These are phyloP conservation scores for Candida tetrigidarum DNA, from an alignment of 1,139 yeast genomes.

Conservation along the genomic window DNA sequence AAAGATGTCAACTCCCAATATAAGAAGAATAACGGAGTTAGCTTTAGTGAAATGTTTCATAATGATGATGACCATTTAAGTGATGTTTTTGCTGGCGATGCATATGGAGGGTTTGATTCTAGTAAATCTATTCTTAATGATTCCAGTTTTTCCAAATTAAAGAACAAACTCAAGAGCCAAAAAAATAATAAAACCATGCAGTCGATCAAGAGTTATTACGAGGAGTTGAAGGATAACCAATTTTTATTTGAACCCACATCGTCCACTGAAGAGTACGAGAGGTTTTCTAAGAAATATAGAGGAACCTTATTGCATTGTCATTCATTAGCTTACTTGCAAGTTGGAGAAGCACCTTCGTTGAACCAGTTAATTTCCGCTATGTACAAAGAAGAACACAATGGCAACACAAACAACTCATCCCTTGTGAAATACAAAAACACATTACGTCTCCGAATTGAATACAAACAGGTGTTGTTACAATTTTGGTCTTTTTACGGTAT, in stretches of 20 bases:
- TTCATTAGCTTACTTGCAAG: conserved; percentile 35
- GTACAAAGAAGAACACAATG: conserved; percentile 28
- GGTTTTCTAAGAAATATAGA: conserved; percentile 24
- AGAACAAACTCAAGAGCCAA: conserved; percentile 16
- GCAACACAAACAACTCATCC: conserved; percentile 24
- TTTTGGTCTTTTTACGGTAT: conserved; percentile 48
- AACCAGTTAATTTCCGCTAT: conserved; percentile 32
- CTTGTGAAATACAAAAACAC: conserved; percentile 40
- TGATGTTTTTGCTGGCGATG: conserved; percentile 29
- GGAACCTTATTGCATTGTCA: conserved; percentile 31
- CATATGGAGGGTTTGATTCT: conserved; percentile 26
- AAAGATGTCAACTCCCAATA: conserved; percentile 20
- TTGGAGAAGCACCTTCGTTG: conserved; percentile 46
- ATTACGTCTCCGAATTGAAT: conserved; percentile 44
- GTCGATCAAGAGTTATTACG: conserved; percentile 23
- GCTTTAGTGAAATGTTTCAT: conserved; percentile 5
- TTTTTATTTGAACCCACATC: conserved; percentile 44
- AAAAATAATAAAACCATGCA: conserved; percentile 22
- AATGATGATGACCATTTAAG: conserved; percentile 12
- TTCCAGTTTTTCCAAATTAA: conserved; percentile 18
- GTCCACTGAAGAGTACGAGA: conserved; percentile 19
- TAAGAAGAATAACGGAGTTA: conserved; percentile 17
- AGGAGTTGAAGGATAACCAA: conserved; percentile 30
- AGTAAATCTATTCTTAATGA: conserved; percentile 11
- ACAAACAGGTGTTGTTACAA: conserved; percentile 44